A percentile compares a stretch with the other conserved stretches of the same genome.
Conservation (phyloP, 1,284 basidiomycete genomes). For the Tilletia setariae region DNA sequence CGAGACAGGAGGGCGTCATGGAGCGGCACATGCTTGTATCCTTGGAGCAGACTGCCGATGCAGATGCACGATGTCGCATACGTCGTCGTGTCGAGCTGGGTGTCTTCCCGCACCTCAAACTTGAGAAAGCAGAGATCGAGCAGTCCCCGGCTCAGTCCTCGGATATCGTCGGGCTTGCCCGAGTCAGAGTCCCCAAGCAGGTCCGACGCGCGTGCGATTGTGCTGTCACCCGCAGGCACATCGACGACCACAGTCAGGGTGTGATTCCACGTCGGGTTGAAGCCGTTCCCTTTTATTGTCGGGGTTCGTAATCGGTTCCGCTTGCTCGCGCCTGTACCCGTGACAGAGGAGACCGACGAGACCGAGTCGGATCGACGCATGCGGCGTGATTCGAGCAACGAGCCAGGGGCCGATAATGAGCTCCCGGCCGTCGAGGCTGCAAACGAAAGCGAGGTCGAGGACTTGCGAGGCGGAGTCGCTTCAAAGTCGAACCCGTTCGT, state of each 20-base stretch:
- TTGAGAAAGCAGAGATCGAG: constrained; percentile 50
- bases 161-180: background rate
- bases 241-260: constrained; percentile 37
- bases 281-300: constrained; percentile 42
- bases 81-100: constrained; percentile 21
- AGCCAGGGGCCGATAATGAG: background rate
- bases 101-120: constrained; percentile 48
- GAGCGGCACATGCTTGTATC: constrained; percentile 47
- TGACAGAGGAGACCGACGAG: background rate
- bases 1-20: constrained; percentile 47
- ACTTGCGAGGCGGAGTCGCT: background rate
- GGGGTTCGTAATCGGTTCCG: constrained; percentile 27
- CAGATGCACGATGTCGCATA: background rate
- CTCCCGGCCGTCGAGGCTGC: constrained; percentile 17
- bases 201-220: constrained; percentile 21
- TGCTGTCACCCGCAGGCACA: constrained; percentile 28
- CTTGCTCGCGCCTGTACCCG: background rate
- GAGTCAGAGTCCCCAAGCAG: constrained; percentile 16
- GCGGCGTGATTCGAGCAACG: background rate
- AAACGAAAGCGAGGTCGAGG: constrained; percentile 4
- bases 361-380: constrained; percentile 6
- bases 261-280: constrained; percentile 48
- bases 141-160: constrained; percentile 35
- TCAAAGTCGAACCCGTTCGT: constrained; percentile 1
- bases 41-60: constrained; percentile 3